Evolutionary conservation across 2,329 filamentous ascomycete genomes (phyloP).

Genomic region (Fusarium subtropicale): DNA sequence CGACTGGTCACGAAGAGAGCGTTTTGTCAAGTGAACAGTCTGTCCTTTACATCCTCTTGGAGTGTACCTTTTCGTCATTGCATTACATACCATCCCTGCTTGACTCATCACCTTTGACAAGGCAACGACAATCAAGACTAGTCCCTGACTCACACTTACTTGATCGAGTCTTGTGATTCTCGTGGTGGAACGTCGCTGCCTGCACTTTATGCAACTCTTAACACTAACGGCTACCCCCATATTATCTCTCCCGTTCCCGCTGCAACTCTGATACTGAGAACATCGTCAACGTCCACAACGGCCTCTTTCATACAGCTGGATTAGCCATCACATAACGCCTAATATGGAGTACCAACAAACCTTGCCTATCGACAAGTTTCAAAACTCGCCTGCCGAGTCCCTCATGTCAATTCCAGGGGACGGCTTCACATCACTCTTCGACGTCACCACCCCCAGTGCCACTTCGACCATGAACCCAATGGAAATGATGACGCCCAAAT

Average conservation of each 20-base stretch:
- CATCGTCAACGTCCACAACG: constrained; percentile 3
- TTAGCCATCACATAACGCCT: constrained; percentile 28
- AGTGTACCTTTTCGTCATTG: constrained; percentile 28
- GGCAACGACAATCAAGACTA: constrained; percentile 24
- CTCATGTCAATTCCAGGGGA: constrained; percentile 64
- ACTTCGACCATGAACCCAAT: constrained; percentile 57
- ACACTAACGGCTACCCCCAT: constrained; percentile 8
- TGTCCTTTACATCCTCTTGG: constrained; percentile 46
- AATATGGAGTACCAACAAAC: constrained; percentile 57
- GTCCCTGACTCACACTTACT: constrained; percentile 45
- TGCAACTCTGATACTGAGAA: constrained; percentile 22
- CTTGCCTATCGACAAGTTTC: constrained; percentile 63
- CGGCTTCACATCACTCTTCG: constrained; percentile 63
- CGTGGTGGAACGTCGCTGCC: constrained; percentile 33
- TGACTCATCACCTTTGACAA: constrained; percentile 42
- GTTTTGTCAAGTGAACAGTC: constrained; percentile 41
- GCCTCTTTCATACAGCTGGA: constrained; percentile 13
- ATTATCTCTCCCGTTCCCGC: constrained; percentile 13
- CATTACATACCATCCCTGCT: constrained; percentile 10
- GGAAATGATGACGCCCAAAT: constrained; percentile 63
- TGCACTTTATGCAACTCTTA: constrained; percentile 16
- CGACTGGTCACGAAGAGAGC: constrained; percentile 34
- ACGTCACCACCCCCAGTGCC: constrained; percentile 48
- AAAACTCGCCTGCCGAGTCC: constrained; percentile 66
- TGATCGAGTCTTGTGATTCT: constrained; percentile 36